Percentiles rank a stretch among this genome's conserved stretches.
phyloP scores from a whole-genome alignment of 352 stramenopile genomes.

The Globisporangium spinosum region DNA sequence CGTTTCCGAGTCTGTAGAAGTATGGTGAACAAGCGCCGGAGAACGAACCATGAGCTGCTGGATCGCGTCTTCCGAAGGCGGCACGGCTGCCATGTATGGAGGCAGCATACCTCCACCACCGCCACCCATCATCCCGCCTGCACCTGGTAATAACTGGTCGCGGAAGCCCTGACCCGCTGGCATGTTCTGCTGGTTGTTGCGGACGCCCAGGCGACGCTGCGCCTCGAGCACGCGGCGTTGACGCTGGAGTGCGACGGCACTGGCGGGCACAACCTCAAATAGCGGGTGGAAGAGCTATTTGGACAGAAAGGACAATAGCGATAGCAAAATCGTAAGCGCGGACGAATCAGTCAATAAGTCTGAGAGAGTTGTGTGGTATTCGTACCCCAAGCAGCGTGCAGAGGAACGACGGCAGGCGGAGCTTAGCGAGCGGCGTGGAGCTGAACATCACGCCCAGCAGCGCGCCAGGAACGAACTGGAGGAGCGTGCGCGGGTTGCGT shows the following conservation, averaged over 20 bases:
- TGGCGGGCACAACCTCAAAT: constrained; percentile 78
- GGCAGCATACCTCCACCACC: constrained; percentile 40
- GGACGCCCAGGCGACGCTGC: constrained; percentile 60
- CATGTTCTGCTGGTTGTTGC: constrained; percentile 30
- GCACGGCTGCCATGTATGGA: constrained; percentile 55
- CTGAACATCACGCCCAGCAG: constrained; percentile 65
- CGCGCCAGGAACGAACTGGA: constrained; percentile 58
- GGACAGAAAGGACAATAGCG: neutral
- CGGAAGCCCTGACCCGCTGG: constrained; percentile 62
- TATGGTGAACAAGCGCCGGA: neutral
- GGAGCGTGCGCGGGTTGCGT: constrained; percentile 48
- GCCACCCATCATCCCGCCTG: constrained; percentile 32
- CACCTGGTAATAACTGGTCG: constrained; percentile 75
- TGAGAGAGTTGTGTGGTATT: neutral
- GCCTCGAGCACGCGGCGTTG: constrained; percentile 70
- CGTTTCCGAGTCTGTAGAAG: neutral
- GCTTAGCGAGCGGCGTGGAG: constrained; percentile 58
- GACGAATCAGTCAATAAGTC: neutral
- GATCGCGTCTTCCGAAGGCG: constrained; percentile 71
- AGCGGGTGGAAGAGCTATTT: constrained; percentile 56
- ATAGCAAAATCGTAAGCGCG: neutral
- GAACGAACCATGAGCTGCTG: constrained; percentile 67
- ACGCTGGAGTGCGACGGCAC: constrained; percentile 54
- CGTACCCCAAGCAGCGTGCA: constrained; percentile 56
- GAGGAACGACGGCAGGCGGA: constrained; percentile 73